phyloP scores from a whole-genome alignment of 768 basidiomycete genomes.

The Tricholoma sp. region DNA sequence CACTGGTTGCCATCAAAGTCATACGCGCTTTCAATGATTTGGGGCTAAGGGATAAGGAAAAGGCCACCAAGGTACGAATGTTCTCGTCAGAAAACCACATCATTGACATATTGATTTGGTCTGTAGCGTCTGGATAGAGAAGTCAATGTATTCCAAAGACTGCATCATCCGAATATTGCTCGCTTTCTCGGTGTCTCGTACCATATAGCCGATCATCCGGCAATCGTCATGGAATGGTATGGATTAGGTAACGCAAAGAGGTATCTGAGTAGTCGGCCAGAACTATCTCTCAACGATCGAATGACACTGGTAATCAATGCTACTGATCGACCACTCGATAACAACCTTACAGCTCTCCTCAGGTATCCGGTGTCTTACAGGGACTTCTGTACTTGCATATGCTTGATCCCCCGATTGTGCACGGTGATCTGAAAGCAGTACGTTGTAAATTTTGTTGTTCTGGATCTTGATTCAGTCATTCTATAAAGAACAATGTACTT shows the following conservation, averaged over 20 bases:
- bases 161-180: slow-evolving; percentile 42
- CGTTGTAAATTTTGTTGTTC: background rate
- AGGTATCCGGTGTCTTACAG: slow-evolving; percentile 38
- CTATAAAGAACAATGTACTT: slow-evolving; percentile 37
- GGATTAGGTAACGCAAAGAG: slow-evolving; percentile 39
- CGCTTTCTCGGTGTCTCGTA: slow-evolving; percentile 39
- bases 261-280: slow-evolving; percentile 27
- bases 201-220: slow-evolving; percentile 28
- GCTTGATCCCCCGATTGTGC: slow-evolving; percentile 28
- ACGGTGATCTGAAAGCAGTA: slow-evolving; percentile 26
- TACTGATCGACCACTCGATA: background rate
- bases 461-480: background rate
- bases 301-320: slow-evolving; percentile 30
- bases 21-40: background rate
- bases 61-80: slow-evolving; percentile 27
- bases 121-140: slow-evolving; percentile 41
- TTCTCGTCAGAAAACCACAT: background rate
- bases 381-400: slow-evolving; percentile 41
- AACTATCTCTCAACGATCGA: slow-evolving; percentile 16
- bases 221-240: slow-evolving; percentile 45
- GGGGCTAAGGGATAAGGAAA: slow-evolving; percentile 20
- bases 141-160: slow-evolving; percentile 41
- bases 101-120: background rate
- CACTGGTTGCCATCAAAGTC: background rate
- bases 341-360: background rate